Base-by-base conservation (phyloP, 2,329 filamentous ascomycete genomes). In the Rhynchosporium graminicola region DNA sequence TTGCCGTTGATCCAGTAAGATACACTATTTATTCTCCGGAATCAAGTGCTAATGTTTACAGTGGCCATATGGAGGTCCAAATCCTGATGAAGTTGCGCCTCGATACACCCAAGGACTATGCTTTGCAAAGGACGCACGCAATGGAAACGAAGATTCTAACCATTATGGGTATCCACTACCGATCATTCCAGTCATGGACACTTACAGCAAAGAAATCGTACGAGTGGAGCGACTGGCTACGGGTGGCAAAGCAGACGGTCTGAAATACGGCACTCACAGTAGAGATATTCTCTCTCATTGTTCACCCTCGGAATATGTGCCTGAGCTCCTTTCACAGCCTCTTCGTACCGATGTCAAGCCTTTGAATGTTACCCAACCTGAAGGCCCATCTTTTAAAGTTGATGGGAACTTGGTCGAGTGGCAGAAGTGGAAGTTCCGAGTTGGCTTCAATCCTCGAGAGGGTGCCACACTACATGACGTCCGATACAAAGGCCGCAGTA, bases 381-480 rank as follows among this genome's bases (percentile, higher is more conserved):
- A 87, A 54, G 86, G 86, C 0, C 80, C 84, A 0, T 86, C 83
- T 0, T 88, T 88, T 74, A 80, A 75, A 26, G 76, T 74, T 66
- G 70, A 77, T 70, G 67, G 78, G 68, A 73, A 72, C 58, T 64
- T 77, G 38, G 72, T 80, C 28, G 73, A 78, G 65, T 83, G 81
- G 81, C 80, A 83, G 70, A 82, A 85, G 68, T 87, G 84, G 84
- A 78, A 81, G n/a, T 87, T 89, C 74, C 76, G 85, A 45, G 80
- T 89, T 5, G 81, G 80, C 7, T 87, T 85, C 75, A 87, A 85
- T 72, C 79, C 79, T 51, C 76, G 85, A 7, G 86, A 88, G 72
- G 85, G 85, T n/a, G 80, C 82, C 4, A 83, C 84, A 8, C 77
- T 88, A 1, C 84, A 88, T 69, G 83, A 88, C 69, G 76, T 88